phyloP scores from a whole-genome alignment of 331 rosid genomes.

The Dryas integrifolia region DNA sequence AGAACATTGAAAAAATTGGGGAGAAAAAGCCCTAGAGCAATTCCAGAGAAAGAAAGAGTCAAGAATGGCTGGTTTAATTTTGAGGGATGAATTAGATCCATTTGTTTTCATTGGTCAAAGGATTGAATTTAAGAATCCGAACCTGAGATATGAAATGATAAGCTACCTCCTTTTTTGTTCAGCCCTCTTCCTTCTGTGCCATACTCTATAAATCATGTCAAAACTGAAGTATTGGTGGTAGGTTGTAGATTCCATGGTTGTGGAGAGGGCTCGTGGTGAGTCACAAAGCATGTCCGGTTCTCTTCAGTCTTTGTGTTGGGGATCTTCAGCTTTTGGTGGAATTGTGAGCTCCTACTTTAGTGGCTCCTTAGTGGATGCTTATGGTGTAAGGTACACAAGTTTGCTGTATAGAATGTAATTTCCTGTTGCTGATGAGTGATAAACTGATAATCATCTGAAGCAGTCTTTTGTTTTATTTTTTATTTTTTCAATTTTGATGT shows the following conservation, averaged over 20 bases:
- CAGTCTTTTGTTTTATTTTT: background rate
- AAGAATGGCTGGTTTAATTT: background rate
- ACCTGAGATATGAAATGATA: background rate
- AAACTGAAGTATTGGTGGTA: slow-evolving; percentile 49
- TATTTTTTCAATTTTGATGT: slow-evolving; percentile 16
- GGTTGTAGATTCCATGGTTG: slow-evolving; percentile 99
- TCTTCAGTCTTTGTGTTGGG: slow-evolving; percentile 98
- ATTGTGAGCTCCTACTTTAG: slow-evolving; percentile 94
- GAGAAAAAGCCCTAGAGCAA: background rate
- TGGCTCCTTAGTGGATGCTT: slow-evolving; percentile 74
- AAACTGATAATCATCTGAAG: slow-evolving; percentile 9
- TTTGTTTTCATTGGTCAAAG: background rate
- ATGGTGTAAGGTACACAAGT: slow-evolving; percentile 78
- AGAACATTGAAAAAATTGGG: background rate
- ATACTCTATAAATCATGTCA: slow-evolving; percentile 27
- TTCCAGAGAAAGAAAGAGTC: background rate
- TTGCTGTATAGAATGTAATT: slow-evolving; percentile 16
- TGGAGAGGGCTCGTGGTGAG: slow-evolving; percentile 99
- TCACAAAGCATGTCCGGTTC: slow-evolving; percentile 96
- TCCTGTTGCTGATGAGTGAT: background rate
- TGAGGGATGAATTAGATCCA: background rate
- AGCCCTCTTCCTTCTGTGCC: slow-evolving; percentile 18
- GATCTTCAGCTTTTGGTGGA: slow-evolving; percentile 97
- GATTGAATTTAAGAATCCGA: background rate
- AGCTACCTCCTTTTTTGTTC: slow-evolving; percentile 12